Conservation (phyloP, 345 rosid species). For the Turnera subulata region DNA sequence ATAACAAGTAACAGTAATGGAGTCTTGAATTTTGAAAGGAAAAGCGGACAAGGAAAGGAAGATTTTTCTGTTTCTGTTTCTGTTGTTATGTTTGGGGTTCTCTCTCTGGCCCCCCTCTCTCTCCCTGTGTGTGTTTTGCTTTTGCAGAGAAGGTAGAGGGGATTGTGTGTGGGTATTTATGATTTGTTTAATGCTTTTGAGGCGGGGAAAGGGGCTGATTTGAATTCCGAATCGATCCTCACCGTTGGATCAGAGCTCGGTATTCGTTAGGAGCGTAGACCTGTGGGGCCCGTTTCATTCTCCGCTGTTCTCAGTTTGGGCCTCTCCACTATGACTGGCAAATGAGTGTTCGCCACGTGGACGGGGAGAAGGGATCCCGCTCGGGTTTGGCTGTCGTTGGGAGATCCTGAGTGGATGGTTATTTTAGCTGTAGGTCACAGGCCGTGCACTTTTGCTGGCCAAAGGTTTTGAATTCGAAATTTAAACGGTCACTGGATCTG, state of each 20-base stretch:
- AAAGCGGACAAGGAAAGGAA: background rate
- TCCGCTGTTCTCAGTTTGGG: background rate
- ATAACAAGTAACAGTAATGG: background rate
- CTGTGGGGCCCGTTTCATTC: background rate
- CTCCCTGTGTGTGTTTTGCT: no score
- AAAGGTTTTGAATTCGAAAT: conserved; percentile 30
- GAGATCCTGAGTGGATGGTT: background rate
- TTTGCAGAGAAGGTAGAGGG: background rate
- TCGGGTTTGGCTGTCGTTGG: background rate
- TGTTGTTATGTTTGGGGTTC: no score
- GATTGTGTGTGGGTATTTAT: conserved; percentile 6
- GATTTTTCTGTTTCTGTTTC: conserved; percentile 1
- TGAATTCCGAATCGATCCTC: conserved; percentile 1
- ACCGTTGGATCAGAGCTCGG: conserved; percentile 8
- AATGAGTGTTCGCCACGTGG: conserved; percentile 5
- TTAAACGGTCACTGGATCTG: conserved; percentile 36
- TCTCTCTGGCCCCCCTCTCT: no score
- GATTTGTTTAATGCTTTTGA: conserved; percentile 4
- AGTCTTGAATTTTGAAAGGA: background rate
- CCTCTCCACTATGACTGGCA: conserved; percentile 1
- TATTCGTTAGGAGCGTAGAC: conserved; percentile 2
- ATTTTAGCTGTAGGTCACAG: conserved; percentile 18
- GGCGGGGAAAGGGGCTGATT: conserved; percentile 9
- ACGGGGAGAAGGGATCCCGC: background rate
- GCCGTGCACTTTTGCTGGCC: background rate